Evolutionary conservation across 2,329 filamentous ascomycete genomes (phyloP).

Genomic region (Calonectria pauciramosa): DNA sequence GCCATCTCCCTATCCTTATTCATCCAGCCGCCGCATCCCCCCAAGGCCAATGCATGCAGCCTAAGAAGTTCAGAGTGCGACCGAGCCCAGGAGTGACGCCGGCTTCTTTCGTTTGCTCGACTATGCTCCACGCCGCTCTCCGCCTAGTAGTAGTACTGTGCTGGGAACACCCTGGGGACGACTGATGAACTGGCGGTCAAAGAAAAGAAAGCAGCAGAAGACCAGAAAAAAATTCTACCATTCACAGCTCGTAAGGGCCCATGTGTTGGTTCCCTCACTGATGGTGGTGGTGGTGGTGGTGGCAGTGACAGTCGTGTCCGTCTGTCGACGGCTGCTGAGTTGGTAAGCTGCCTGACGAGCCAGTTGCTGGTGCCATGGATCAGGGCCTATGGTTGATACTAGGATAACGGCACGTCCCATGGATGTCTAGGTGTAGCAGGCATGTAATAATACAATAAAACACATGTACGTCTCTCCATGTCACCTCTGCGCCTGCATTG

Average conservation of each 20-base stretch:
- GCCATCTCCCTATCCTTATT: not conserved
- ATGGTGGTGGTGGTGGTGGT: conserved; percentile 16
- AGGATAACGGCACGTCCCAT: conserved; percentile 15
- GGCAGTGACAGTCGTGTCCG: conserved; percentile 27
- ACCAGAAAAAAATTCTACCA: conserved; percentile 24
- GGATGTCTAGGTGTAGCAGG: conserved; percentile 7
- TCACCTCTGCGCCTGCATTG: conserved; percentile 22
- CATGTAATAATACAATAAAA: conserved; percentile 2
- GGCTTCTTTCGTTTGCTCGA: conserved; percentile 21
- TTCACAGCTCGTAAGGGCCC: conserved; percentile 6
- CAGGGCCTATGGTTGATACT: conserved; percentile 22
- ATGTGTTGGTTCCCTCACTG: conserved; percentile 14
- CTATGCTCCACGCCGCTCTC: conserved; percentile 41
- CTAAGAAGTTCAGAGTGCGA: conserved; percentile 4
- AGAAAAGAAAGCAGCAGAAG: conserved; percentile 41
- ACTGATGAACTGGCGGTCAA: conserved; percentile 65
- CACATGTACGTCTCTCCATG: not conserved
- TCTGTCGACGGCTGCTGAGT: conserved; percentile 30
- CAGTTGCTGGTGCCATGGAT: conserved; percentile 34
- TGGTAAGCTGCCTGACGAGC: conserved; percentile 28
- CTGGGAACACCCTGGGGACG: conserved; percentile 41
- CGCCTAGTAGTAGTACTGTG: conserved; percentile 32
- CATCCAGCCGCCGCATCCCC: conserved; percentile 17
- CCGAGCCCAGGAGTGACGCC: conserved; percentile 17
- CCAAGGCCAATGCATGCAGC: conserved; percentile 16